These are phyloP conservation scores for Vicia sativa DNA, from an alignment of 306 rosid genomes.

Conservation along the genomic window DNA sequence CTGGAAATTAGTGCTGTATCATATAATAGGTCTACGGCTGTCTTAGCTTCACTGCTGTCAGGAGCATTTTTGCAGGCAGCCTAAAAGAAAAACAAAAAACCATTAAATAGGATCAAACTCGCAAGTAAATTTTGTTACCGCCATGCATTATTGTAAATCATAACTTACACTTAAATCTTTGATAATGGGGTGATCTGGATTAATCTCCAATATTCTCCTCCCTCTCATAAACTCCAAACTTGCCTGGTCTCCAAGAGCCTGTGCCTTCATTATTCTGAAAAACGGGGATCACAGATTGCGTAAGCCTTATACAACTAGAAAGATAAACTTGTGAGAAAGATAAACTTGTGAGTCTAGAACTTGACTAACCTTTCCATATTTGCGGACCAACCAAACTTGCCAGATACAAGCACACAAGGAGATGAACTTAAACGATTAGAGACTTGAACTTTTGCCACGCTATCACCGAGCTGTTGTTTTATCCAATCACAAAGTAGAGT, in stretches of 20 bases:
- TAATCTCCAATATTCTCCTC: slow-evolving; percentile 93
- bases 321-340: slow-evolving; percentile 19
- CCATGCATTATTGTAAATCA: too few species aligned
- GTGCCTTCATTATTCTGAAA: slow-evolving; percentile 97
- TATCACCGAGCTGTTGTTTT: slow-evolving; percentile 96
- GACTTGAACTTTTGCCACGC: slow-evolving; percentile 91
- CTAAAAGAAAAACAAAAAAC: slow-evolving; percentile 42
- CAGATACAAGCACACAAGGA: slow-evolving; percentile 99
- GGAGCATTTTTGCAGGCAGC: slow-evolving; percentile 96
- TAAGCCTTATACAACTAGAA: neutral
- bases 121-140: slow-evolving; percentile 12
- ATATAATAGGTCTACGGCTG: slow-evolving; percentile 85
- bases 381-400: slow-evolving; percentile 99
- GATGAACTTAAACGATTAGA: slow-evolving; percentile 97
- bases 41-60: slow-evolving; percentile 79
- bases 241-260: slow-evolving; percentile 91
- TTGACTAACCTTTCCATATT: slow-evolving; percentile 90
- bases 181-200: slow-evolving; percentile 89
- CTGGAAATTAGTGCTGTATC: slow-evolving; percentile 95
- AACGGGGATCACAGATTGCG: neutral
- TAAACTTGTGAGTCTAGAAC: slow-evolving; percentile 13
- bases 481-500: slow-evolving; percentile 95
- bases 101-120: slow-evolving; percentile 11
- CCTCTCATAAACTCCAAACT: slow-evolving; percentile 99
- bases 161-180: slow-evolving; percentile 81